Conservation (phyloP, 176 grass and related monocot genomes). For the Canna indica region DNA sequence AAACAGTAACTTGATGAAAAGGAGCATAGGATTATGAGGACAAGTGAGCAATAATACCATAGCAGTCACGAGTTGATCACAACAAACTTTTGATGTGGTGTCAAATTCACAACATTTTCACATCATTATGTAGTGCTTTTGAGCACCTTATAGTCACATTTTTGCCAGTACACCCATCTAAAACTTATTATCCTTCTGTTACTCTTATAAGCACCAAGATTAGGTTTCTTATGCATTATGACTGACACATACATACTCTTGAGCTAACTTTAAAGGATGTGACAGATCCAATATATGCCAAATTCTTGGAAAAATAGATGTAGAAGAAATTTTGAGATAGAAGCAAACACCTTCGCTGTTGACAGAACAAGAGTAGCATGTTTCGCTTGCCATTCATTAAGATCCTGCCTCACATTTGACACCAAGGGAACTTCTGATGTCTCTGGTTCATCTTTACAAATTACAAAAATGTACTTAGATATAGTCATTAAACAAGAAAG, state of each 20-base stretch:
- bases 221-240: too few species aligned
- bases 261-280: neutral
- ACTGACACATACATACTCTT: neutral
- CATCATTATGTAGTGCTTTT: neutral
- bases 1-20: too few species aligned
- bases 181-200: neutral
- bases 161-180: neutral
- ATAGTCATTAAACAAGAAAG: slow-evolving; percentile 13
- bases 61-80: too few species aligned
- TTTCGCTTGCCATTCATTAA: slow-evolving; percentile 94
- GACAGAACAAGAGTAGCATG: slow-evolving; percentile 92
- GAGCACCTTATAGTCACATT: neutral
- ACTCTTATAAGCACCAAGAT: too few species aligned
- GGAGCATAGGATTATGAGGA: too few species aligned
- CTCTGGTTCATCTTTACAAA: slow-evolving; percentile 61
- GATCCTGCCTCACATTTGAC: slow-evolving; percentile 96
- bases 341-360: slow-evolving; percentile 58
- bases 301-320: neutral
- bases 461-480: slow-evolving; percentile 3
- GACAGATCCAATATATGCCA: slow-evolving; percentile 1
- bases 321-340: neutral
- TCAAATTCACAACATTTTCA: too few species aligned
- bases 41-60: too few species aligned
- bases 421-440: slow-evolving; percentile 58
- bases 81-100: too few species aligned